Base-by-base conservation (phyloP, 139 green algal genomes). In the Picochlorum sp. region DNA sequence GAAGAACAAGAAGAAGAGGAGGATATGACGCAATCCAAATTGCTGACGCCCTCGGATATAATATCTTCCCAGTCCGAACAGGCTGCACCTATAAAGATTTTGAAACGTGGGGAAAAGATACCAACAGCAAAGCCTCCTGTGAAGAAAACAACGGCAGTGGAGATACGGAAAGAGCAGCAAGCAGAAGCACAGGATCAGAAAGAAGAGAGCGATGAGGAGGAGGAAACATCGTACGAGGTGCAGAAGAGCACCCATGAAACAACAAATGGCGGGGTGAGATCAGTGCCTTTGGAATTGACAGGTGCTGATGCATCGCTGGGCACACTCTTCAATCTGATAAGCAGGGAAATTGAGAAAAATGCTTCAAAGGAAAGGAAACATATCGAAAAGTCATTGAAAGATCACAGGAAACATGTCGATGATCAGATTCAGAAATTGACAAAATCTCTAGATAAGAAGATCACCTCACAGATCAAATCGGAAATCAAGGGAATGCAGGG, bases 341-440 rank as follows among this genome's bases (percentile, higher is more conserved):
- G n/a, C 18, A 54, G n/a, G n/a, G 47, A 54, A 21, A 54, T 54
- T 9, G 47, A 54, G 10, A 54, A 21, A 54, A 54, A 20, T 21
- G 47, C 47, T 54, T 10, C 47, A 54, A 54, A 21, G 15, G 18
- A 54, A 54, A 24, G 47, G 18, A 54, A 54, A 20, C 47, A 26
- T 20, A 20, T 54, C 6, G 47, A 54, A 54, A 54, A 24, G n/a
- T 54, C 47, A 9, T 26, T 54, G 11, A 54, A 54, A 54, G 47
- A 72, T 24, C 30, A 38, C 16, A 66, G 69, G n/a, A 34, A 73
- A 6, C 34, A 37, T 46, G 30, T 60, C 11, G 58, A 70, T 49
- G 65, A 50, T 3, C 26, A 49, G 58, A 46, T 49, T 46, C 28
- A 49, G 49, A 34, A 71, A 50, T 38, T 65, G 37, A 51, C n/a